Percentiles rank a stretch among this genome's conserved stretches.
phyloP scores from a whole-genome alignment of 1,284 basidiomycete species.

The Tetrapyrgos nigripes region DNA sequence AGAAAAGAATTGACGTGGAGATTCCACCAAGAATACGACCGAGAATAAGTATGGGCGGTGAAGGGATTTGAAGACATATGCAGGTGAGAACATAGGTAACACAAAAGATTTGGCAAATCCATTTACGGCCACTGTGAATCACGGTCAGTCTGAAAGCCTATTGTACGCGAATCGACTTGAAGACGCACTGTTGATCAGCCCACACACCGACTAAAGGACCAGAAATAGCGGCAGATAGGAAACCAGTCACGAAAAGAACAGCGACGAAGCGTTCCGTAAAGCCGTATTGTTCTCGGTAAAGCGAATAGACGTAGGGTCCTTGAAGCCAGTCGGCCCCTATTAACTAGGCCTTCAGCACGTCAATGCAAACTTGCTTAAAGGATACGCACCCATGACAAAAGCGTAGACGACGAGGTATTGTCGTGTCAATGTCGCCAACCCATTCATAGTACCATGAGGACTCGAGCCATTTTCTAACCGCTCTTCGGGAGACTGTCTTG shows the following conservation, averaged over 20 bases:
- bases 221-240: constrained; percentile 69
- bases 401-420: constrained; percentile 74
- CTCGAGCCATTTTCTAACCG: constrained; percentile 41
- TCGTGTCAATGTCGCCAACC: constrained; percentile 49
- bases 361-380: constrained; percentile 1
- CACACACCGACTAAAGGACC: constrained; percentile 76
- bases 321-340: constrained; percentile 83
- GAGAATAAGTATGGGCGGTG: constrained; percentile 61
- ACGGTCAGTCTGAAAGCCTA: too few species aligned
- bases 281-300: constrained; percentile 72
- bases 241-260: constrained; percentile 74
- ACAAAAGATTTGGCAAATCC: constrained; percentile 72
- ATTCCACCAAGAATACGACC: constrained; percentile 72
- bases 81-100: constrained; percentile 67
- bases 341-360: constrained; percentile 8
- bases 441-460: not conserved
- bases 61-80: constrained; percentile 59
- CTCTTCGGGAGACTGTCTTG: constrained; percentile 31
- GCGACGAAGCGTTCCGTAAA: constrained; percentile 71
- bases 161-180: not conserved
- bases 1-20: constrained; percentile 77
- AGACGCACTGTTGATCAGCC: constrained; percentile 76
- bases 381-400: constrained; percentile 70
- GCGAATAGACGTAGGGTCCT: constrained; percentile 76
- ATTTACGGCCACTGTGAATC: constrained; percentile 71